phyloP scores from a whole-genome alignment of 805 yeast species.

The Torulaspora quercuum region DNA sequence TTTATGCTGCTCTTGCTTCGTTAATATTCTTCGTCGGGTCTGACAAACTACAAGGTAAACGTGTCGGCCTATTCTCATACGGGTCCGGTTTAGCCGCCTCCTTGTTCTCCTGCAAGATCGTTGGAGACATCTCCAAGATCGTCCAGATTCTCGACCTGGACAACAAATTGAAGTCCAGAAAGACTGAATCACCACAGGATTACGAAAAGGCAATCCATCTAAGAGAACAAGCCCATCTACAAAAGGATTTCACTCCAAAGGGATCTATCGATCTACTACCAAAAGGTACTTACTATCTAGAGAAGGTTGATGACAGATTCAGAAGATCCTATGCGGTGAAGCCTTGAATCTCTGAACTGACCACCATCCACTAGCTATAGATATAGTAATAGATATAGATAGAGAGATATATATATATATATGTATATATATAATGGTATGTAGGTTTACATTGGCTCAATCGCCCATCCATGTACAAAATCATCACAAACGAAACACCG shows the following conservation, averaged over 20 bases:
- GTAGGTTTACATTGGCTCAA: no score
- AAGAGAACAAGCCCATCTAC: conserved; percentile 86
- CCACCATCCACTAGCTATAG: no score
- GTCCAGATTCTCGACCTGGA: conserved; percentile 63
- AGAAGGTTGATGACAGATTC: conserved; percentile 79
- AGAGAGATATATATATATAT: no score
- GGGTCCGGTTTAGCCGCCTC: conserved; percentile 98
- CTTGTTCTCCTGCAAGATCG: conserved; percentile 71
- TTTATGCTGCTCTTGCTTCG: conserved; percentile 83
- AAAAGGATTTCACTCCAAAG: conserved; percentile 72
- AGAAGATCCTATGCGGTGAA: conserved; percentile 77
- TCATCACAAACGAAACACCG: no score
- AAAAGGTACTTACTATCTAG: conserved; percentile 78
- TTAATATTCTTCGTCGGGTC: conserved; percentile 70
- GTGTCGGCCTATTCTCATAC: conserved; percentile 91
- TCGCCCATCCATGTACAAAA: no score
- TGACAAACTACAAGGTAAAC: conserved; percentile 71
- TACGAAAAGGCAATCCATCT: conserved; percentile 77
- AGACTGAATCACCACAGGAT: conserved; percentile 64
- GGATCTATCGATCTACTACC: conserved; percentile 73
- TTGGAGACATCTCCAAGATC: conserved; percentile 74
- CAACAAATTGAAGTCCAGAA: conserved; percentile 63
- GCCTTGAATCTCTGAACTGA: conserved; percentile 43
- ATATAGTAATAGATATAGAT: no score
- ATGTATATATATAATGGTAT: no score